A percentile compares a stretch with the other conserved stretches of the same genome.
Evolutionary conservation across 179 eudicot species (phyloP).

Genomic region (Dionaea muscipula): DNA sequence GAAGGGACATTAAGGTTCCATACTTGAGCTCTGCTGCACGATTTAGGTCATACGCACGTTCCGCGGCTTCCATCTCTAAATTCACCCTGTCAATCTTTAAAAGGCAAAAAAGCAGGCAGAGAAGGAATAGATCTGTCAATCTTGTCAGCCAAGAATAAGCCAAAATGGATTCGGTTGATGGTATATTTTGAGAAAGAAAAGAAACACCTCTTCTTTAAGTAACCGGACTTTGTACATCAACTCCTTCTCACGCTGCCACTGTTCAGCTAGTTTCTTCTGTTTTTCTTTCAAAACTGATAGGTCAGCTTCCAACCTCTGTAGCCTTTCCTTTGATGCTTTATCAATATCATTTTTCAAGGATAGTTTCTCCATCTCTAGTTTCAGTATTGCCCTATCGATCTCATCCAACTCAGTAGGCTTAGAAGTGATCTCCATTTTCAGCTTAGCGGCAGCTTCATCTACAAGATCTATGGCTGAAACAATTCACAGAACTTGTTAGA

Average conservation of each 20-base stretch:
- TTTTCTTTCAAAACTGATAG: constrained; percentile 48
- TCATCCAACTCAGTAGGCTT: constrained; percentile 96
- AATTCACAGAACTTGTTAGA: neutral
- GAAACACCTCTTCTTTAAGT: constrained; percentile 77
- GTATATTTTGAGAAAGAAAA: constrained; percentile 2
- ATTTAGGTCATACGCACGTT: constrained; percentile 82
- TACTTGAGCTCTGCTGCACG: constrained; percentile 99
- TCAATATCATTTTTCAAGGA: constrained; percentile 84
- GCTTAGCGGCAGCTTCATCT: constrained; percentile 97
- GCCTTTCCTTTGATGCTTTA: constrained; percentile 81
- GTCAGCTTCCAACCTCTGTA: constrained; percentile 68
- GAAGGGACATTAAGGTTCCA: constrained; percentile 78
- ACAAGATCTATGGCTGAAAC: constrained; percentile 86
- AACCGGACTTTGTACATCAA: constrained; percentile 75
- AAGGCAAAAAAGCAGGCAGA: neutral
- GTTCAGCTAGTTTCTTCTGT: constrained; percentile 70
- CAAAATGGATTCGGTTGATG: neutral
- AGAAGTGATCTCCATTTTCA: constrained; percentile 97
- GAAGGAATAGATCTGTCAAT: neutral
- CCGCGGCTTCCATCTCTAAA: constrained; percentile 97
- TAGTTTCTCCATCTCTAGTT: constrained; percentile 89
- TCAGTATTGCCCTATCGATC: constrained; percentile 73
- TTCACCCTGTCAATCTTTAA: constrained; percentile 87
- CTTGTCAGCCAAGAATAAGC: neutral
- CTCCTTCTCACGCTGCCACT: constrained; percentile 84